These are phyloP conservation scores for Sisymbrium irio DNA, from an alignment of 345 rosid species.

Conservation along the genomic window DNA sequence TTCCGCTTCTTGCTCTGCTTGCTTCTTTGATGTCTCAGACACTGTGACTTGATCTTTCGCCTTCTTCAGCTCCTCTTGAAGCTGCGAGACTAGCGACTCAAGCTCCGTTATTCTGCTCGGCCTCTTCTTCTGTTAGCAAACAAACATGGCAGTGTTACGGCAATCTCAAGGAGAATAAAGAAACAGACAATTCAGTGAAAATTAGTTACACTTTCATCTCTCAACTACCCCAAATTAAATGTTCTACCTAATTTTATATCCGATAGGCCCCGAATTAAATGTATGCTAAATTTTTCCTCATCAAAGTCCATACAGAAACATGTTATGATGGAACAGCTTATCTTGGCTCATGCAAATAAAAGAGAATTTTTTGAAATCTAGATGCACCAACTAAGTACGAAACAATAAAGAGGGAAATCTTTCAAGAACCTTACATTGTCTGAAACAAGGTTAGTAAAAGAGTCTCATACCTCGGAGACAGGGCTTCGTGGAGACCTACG, in stretches of 20 bases:
- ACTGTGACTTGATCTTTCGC: constrained; percentile 61
- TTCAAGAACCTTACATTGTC: constrained; percentile 11
- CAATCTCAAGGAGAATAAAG: background rate
- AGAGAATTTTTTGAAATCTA: constrained; percentile 14
- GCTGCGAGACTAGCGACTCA: constrained; percentile 65
- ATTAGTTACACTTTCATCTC: constrained; percentile 14
- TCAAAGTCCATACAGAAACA: constrained; percentile 20
- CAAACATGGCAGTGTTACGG: constrained; percentile 2
- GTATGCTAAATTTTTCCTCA: constrained; percentile 14
- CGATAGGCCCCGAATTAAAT: constrained; percentile 6
- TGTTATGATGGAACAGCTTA: constrained; percentile 15
- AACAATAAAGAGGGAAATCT: background rate
- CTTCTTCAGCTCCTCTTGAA: constrained; percentile 86
- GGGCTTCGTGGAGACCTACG: constrained; percentile 82
- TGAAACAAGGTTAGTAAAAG: constrained; percentile 14
- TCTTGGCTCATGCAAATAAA: constrained; percentile 33
- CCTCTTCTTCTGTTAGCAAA: constrained; percentile 71
- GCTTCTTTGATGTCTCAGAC: constrained; percentile 71
- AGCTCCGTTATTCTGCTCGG: constrained; percentile 80
- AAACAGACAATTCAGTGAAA: constrained; percentile 8
- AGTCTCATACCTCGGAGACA: constrained; percentile 60
- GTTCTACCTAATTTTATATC: constrained; percentile 33
- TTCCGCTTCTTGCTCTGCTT: constrained; percentile 74
- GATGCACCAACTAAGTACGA: background rate
- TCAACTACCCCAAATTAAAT: constrained; percentile 37